A percentile compares a stretch with the other conserved stretches of the same genome.
Conservation (phyloP, 2,329 filamentous ascomycete species). For the Pseudogymnoascus sp. region DNA sequence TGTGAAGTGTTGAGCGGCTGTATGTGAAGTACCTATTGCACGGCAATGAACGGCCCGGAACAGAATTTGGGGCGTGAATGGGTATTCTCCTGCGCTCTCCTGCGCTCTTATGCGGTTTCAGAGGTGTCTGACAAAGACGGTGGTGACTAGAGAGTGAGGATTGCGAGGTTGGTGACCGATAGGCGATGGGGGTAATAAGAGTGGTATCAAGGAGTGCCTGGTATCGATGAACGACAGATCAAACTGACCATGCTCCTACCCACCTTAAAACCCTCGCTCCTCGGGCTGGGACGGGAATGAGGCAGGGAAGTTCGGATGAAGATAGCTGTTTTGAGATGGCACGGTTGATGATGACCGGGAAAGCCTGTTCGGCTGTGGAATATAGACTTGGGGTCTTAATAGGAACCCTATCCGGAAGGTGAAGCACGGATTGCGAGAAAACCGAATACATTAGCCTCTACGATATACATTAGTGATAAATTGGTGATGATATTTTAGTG, state of each 20-base stretch:
- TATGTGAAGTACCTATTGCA: not conserved
- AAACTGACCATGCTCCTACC: not conserved
- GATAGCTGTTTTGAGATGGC: not conserved
- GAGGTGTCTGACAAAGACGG: not conserved
- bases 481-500: not conserved
- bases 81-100: not conserved
- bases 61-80: not conserved
- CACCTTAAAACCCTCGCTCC: not conserved
- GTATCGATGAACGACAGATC: not conserved
- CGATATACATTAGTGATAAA: not conserved
- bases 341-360: not conserved
- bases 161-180: not conserved
- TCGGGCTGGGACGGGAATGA: not conserved
- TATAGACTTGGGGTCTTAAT: not conserved
- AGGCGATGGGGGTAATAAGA: not conserved
- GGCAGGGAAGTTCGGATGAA: not conserved
- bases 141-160: not conserved
- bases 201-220: not conserved
- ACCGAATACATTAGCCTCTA: not conserved
- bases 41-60: not conserved
- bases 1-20: not conserved
- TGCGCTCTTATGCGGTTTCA: not conserved
- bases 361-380: not conserved
- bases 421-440: not conserved
- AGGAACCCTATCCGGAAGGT: not conserved